Evolutionary conservation across 257 asterid species (phyloP), one percentile per base, ranked within the genome.

Genomic region (Capsicum chinense): DNA sequence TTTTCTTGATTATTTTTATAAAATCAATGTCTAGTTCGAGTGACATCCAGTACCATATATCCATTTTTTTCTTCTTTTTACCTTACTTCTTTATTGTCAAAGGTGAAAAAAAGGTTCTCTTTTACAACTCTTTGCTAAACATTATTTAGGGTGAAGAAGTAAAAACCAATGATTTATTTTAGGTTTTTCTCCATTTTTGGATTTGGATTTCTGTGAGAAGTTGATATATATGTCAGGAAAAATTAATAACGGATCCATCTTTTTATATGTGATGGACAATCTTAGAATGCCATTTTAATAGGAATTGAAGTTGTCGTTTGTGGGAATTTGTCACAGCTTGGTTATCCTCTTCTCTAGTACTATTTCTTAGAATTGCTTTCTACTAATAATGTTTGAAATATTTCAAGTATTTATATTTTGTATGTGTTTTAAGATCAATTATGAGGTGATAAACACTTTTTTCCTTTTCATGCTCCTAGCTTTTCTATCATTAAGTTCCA

Each of bases 101-200:
- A 85, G 83, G 79, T 26, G 58, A 81, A 78, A 83, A 76, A 81
- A 70, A 26, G n/a, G 63, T 33, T 62, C n/a, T 5, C 84, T 33
- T 81, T 85, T 81, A 81, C 82, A 63, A 79, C 79, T 83, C 83
- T 85, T 86, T 88, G 33, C 83, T 79, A 85, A 19, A 79, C 87
- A 57, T 89, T 90, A 91, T 92, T 88, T 89, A 86, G 90, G 85
- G 88, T 80, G 81, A 89, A 88, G 86, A 89, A 89, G 88, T 83
- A 78, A 50, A 78, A 88, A 84, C 87, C 89, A 89, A 90, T 89
- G 90, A 88, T 92, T 89, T 90, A 88, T 92, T 85, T 21, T 5
- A 33, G 59, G 21, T 13, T 37, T 47, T 84, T 48, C 80, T 63
- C 85, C n/a, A 26, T 81, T 66, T 79, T 50, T 79, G 21, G 80